These are phyloP conservation scores for Haplosporangium gracile DNA, from an alignment of 192 early-diverging fungal genomes.

Conservation along the genomic window DNA sequence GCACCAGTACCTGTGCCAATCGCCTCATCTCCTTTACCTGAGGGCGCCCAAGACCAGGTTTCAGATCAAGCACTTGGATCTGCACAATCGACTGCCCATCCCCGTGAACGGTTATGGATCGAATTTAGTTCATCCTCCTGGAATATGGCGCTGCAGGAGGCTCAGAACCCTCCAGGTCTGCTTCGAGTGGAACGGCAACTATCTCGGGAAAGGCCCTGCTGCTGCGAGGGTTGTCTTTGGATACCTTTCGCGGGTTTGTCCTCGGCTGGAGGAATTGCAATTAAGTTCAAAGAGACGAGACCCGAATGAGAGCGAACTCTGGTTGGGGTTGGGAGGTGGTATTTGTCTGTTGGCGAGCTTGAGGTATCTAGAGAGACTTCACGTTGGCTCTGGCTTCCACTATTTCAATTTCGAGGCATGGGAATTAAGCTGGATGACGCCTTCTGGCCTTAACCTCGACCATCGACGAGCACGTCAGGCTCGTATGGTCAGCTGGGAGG, in stretches of 20 bases:
- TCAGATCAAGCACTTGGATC: neutral
- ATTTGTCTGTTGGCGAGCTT: neutral
- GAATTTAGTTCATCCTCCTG: neutral
- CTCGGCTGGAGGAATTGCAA: neutral
- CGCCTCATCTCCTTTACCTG: neutral
- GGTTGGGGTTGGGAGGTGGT: neutral
- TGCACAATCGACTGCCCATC: neutral
- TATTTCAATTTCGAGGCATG: neutral
- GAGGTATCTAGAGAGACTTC: neutral
- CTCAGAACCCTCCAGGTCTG: neutral
- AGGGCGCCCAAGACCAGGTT: neutral
- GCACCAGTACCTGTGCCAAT: neutral
- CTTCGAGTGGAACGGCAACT: neutral
- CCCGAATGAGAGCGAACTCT: neutral
- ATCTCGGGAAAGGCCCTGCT: neutral
- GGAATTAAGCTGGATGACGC: slow-evolving; percentile 1
- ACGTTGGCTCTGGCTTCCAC: neutral
- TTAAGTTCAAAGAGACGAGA: neutral
- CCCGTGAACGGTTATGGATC: neutral
- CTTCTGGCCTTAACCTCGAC: neutral
- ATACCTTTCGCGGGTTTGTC: neutral
- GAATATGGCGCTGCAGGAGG: neutral
- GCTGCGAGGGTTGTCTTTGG: neutral
- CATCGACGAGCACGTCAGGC: slow-evolving; percentile 3
- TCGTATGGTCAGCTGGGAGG: neutral